phyloP scores from a whole-genome alignment of 1,139 yeast genomes.

The Geotrichum restrictum region DNA sequence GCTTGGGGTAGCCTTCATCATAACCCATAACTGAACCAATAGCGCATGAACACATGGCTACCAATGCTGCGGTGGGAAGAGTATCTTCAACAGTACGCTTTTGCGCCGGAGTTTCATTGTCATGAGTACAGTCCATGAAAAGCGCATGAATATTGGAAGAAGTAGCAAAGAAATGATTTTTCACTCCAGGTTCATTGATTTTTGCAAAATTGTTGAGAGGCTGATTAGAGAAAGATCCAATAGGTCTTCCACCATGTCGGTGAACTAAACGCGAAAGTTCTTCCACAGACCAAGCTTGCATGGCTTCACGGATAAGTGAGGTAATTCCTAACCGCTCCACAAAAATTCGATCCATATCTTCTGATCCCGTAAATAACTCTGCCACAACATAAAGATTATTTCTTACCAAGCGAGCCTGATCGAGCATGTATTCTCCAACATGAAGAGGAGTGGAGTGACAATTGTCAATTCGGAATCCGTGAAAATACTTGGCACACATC shows the following conservation, averaged over 20 bases:
- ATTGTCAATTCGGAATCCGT: conserved; percentile 90
- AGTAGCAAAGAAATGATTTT: conserved; percentile 47
- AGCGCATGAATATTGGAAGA: conserved; percentile 81
- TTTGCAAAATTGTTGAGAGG: conserved; percentile 30
- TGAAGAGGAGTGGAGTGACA: conserved; percentile 95
- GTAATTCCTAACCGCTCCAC: conserved; percentile 88
- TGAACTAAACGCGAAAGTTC: conserved; percentile 86
- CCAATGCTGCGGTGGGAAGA: conserved; percentile 89
- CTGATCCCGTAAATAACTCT: conserved; percentile 89
- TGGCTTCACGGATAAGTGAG: conserved; percentile 88
- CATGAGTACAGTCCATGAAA: conserved; percentile 97
- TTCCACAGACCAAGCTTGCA: conserved; percentile 89
- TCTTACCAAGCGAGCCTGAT: conserved; percentile 78
- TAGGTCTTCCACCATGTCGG: conserved; percentile 90
- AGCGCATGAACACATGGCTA: conserved; percentile 88
- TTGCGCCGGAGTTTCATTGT: conserved; percentile 83
- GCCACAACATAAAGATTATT: conserved; percentile 91
- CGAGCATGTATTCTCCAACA: conserved; percentile 85
- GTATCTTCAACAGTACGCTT: conserved; percentile 93
- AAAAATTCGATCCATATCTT: conserved; percentile 80
- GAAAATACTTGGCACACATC: conserved; percentile 68
- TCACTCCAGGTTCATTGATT: conserved; percentile 18
- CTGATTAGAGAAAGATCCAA: conserved; percentile 64
- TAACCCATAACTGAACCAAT: conserved; percentile 93
- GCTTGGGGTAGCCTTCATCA: conserved; percentile 83